Percentiles rank a stretch among this genome's conserved stretches.
Evolutionary conservation across 768 basidiomycete species (phyloP).

Genomic region (Amanita thiersii): DNA sequence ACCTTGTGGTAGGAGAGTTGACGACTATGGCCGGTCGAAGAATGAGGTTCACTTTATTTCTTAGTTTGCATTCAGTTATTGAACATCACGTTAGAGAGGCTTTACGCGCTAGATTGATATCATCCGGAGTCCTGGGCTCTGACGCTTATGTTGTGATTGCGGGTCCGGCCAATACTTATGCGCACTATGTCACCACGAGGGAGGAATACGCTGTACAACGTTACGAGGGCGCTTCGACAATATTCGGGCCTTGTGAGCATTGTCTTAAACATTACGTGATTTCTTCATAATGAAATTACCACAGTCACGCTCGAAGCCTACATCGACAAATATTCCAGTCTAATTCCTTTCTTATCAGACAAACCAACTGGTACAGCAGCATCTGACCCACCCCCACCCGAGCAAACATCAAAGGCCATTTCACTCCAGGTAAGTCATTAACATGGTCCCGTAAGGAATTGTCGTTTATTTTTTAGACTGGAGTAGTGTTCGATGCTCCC

Average conservation of each 20-base stretch:
- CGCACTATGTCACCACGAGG: constrained; percentile 62
- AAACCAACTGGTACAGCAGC: constrained; percentile 36
- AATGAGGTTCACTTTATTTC: constrained; percentile 37
- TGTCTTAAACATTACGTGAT: constrained; percentile 7
- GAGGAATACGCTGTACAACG: constrained; percentile 73
- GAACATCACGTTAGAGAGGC: constrained; percentile 41
- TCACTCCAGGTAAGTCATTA: constrained; percentile 57
- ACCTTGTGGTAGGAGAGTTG: constrained; percentile 40
- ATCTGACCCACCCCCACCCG: constrained; percentile 58
- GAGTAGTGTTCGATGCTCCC: constrained; percentile 52
- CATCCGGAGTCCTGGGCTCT: constrained; percentile 51
- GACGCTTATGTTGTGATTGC: constrained; percentile 72
- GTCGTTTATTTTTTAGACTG: constrained; percentile 29
- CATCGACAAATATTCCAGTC: constrained; percentile 63
- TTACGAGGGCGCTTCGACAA: constrained; percentile 76
- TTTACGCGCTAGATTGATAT: constrained; percentile 54
- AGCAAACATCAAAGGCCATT: constrained; percentile 58
- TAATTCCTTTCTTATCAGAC: constrained; percentile 56
- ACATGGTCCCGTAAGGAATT: too few species aligned
- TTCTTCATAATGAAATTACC: constrained; percentile 3
- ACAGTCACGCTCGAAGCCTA: constrained; percentile 74
- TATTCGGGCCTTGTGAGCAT: constrained; percentile 62
- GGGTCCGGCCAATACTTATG: constrained; percentile 79
- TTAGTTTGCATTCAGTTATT: background rate
- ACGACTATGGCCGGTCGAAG: constrained; percentile 81